Evolutionary conservation across 495 filamentous ascomycete genomes (phyloP), one percentile per base, ranked within the genome.

Genomic region (Tricharina praecox): DNA sequence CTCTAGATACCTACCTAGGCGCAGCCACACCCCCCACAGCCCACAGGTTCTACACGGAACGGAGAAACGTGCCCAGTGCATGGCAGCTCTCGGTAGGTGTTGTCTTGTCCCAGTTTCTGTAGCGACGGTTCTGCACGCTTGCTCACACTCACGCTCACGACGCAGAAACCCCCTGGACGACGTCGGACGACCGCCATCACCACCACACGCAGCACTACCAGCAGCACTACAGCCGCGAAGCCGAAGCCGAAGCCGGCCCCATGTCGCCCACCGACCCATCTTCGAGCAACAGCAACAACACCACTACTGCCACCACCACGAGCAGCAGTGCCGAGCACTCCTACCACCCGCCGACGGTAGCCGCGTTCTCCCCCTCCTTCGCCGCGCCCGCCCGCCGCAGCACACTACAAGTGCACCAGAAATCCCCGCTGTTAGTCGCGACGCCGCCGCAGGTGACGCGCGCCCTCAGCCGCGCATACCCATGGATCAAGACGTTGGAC

Each of bases 401-500:
- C 32, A 90, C 84, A 49, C 82, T 96, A 54, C 76, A 96, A 45
- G 87, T 99, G 1, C 86, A 96, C 63, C 86, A 90, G 61, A 99
- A 96, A 65, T 92, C 83, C 3, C 90, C 92, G 16, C 67, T 99
- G 20, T 71, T 99, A 25, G 78, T 92, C 41, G 84, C 88, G 10
- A 99, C 90, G 25, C 90, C 90, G 23, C 92, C 90, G 2, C 79
- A 87, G 60, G 76, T 99, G 59, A 96, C 90, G 4, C 74, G 87
- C 38, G 85, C 86, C 0, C 71, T 99, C 43, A 86, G 85, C 48
- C 93, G 95, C 59, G 92, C 85, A 19, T 85, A 95, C 63, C 85
- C 88, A 1, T 96, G 94, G 59, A 67, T 99, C 13, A 66, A 88
- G 23, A 84, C 85, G 16, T 68, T 93, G 33, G 95, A 94, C 55